Evolutionary conservation across 2,329 filamentous ascomycete species (phyloP).

Genomic region (Claviceps monticola): DNA sequence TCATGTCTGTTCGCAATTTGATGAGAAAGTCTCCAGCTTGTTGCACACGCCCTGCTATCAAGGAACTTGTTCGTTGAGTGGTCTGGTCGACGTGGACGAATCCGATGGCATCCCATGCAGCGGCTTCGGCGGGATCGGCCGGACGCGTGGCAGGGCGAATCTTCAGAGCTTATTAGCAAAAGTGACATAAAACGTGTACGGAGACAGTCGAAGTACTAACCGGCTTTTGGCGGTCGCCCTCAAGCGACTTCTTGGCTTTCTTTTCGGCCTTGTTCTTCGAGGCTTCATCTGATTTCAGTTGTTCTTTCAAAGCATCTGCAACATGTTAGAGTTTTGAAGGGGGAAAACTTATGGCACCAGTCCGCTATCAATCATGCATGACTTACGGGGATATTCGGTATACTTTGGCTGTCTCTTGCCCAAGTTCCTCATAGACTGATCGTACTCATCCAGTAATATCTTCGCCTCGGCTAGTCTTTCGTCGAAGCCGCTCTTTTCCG

Average conservation of each 20-base stretch:
- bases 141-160: slow-evolving; percentile 31
- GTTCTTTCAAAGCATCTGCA: slow-evolving; percentile 29
- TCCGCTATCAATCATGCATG: background rate
- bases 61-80: slow-evolving; percentile 21
- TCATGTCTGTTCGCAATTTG: slow-evolving; percentile 32
- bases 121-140: slow-evolving; percentile 29
- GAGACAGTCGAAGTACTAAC: slow-evolving; percentile 14
- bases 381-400: slow-evolving; percentile 30
- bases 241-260: slow-evolving; percentile 28
- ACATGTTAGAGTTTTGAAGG: background rate
- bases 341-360: background rate
- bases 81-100: slow-evolving; percentile 33
- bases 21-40: slow-evolving; percentile 37
- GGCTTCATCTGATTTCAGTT: slow-evolving; percentile 31
- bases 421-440: slow-evolving; percentile 25
- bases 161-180: slow-evolving; percentile 8
- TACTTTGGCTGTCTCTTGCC: slow-evolving; percentile 32
- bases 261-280: slow-evolving; percentile 31
- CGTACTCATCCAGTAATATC: slow-evolving; percentile 25
- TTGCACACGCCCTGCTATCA: slow-evolving; percentile 34
- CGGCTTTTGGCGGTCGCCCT: slow-evolving; percentile 26
- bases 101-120: slow-evolving; percentile 39
- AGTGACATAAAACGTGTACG: background rate
- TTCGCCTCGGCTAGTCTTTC: slow-evolving; percentile 28
- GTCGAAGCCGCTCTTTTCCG: slow-evolving; percentile 25